Evolutionary conservation across 1,284 basidiomycete species (phyloP), one percentile per base, ranked within the genome.

Genomic region (Ustilago crameri): DNA sequence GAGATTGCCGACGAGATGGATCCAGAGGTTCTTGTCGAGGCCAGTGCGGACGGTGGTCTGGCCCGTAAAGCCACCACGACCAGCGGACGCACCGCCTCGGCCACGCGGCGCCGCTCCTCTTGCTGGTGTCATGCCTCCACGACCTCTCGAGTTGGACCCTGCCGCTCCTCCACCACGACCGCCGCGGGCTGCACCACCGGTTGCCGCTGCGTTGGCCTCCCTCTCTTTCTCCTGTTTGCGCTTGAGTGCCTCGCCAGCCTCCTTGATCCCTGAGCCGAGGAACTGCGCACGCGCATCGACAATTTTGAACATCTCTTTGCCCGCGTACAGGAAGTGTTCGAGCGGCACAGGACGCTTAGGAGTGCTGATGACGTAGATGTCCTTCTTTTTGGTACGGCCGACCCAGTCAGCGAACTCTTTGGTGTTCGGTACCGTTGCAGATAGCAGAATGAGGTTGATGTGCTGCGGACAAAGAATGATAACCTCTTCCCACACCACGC

Each of bases 391-490:
- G 1, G 96, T 99, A 10, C 96, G 91, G 3, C 96, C 96, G 61
- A 98, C 95, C 96, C 96, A 99, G 79, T 95, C 95, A 2, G 96
- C 96, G 82, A 98, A 99, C 82, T 98, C 96, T 79, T 92, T 93
- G 2, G 95, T 93, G 81, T 99, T 99, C 3, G 96, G 95, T 0
- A 99, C 96, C 0, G 96, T 99, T 0, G 96, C 96, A 3, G 95
- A 98, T 15, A 99, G 87, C 30, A 99, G 86, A 59, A 99, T 81
- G 7, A 82, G 60, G 54, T 75, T 83, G 64, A 82, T 75, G 53
- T 83, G 81, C 52, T 74, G 67, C 5, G 82, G 81, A 26, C 77
- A 76, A 1, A 83, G 62, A 35, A 99, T 99, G 74, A 99, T 99
- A 32, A 98, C 96, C 85, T 99, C 96, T 84, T 99, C 96, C 96